Conservation (phyloP, 148 eudicot species). For the Vaccinium macrocarpon region DNA sequence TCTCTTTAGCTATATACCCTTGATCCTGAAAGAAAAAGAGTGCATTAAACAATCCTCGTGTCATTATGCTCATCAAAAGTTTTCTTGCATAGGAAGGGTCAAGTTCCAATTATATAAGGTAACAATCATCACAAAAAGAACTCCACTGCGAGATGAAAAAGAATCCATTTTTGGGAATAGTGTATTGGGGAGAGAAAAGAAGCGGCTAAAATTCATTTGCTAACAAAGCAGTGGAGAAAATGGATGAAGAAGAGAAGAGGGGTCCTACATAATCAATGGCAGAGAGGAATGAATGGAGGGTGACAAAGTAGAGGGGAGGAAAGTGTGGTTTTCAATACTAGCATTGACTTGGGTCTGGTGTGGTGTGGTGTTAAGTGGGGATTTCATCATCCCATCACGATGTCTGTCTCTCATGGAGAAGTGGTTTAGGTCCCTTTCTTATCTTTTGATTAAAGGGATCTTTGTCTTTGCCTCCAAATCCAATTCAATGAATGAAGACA, state of each 20-base stretch:
- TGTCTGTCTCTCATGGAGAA: neutral
- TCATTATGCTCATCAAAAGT: neutral
- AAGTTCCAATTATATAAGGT: neutral
- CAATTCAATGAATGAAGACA: conserved; percentile 4
- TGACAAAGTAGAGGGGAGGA: neutral
- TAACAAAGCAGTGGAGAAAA: neutral
- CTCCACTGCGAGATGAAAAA: neutral
- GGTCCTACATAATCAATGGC: conserved; percentile 7
- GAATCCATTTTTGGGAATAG: neutral
- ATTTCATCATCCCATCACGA: neutral
- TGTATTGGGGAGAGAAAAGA: neutral
- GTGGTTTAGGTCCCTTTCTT: neutral
- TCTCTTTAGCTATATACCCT: neutral
- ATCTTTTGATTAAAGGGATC: neutral
- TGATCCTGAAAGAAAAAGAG: neutral
- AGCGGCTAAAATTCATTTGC: neutral
- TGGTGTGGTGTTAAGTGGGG: neutral
- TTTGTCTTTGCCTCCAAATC: neutral
- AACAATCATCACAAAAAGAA: neutral
- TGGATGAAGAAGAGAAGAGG: conserved; percentile 2
- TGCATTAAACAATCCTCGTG: neutral
- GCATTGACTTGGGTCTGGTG: conserved; percentile 3
- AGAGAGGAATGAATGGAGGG: neutral
- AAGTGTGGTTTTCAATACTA: conserved; percentile 3
- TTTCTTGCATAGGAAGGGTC: neutral